A percentile compares a stretch with the other conserved stretches of the same genome.
These are phyloP conservation scores for Pisolithus marmoratus DNA, from an alignment of 768 basidiomycete genomes.

Conservation along the genomic window DNA sequence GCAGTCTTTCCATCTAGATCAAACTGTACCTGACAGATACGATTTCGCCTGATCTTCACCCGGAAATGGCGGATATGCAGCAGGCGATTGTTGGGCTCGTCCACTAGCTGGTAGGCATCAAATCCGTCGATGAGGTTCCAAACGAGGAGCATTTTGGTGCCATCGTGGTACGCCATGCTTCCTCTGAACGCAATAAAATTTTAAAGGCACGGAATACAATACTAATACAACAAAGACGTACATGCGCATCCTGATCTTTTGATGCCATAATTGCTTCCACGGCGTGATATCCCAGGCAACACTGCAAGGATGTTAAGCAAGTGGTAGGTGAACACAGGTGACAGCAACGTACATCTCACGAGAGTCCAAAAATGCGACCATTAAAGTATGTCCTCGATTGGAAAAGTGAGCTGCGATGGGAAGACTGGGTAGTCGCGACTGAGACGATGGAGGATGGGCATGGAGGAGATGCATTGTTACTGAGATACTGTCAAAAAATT, in stretches of 20 bases:
- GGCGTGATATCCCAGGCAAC: conserved; percentile 1
- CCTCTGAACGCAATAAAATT: background rate
- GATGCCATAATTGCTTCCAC: background rate
- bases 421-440: background rate
- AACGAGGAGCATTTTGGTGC: background rate
- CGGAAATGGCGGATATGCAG: background rate
- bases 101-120: background rate
- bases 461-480: background rate
- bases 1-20: background rate
- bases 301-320: background rate
- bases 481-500: background rate
- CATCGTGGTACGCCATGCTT: background rate
- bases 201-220: background rate
- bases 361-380: conserved; percentile 1
- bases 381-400: background rate
- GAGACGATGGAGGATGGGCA: background rate
- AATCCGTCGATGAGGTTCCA: conserved; percentile 1
- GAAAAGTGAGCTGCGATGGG: background rate
- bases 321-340: background rate
- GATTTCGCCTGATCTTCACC: background rate
- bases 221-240: background rate
- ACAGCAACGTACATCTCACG: background rate
- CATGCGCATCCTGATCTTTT: background rate
- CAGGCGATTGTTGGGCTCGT: background rate
- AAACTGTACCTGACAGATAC: background rate